Evolutionary conservation across 768 basidiomycete species (phyloP).

Genomic region (Tremella mesenterica): DNA sequence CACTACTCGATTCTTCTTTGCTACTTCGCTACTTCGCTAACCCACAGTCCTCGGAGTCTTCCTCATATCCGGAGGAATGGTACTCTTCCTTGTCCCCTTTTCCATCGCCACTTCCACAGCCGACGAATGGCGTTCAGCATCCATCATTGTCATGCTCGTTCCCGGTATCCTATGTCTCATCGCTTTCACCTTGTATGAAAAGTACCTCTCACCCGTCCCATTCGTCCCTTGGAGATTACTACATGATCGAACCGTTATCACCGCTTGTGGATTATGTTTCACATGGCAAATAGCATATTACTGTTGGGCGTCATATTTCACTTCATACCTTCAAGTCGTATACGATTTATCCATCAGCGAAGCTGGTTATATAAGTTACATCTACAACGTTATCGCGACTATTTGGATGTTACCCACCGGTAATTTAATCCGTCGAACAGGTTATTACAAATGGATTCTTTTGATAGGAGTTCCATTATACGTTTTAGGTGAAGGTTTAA

Average conservation of each 20-base stretch:
- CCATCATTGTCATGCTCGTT: conserved; percentile 38
- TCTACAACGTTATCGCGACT: conserved; percentile 25
- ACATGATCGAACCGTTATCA: conserved; percentile 33
- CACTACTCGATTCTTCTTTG: too few species aligned
- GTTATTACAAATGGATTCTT: conserved; percentile 30
- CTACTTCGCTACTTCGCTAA: conserved; percentile 1
- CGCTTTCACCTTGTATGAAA: conserved; percentile 30
- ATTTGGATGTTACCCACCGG: conserved; percentile 31
- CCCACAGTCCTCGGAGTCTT: conserved; percentile 35
- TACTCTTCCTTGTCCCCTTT: conserved; percentile 41
- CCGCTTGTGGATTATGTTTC: conserved; percentile 25
- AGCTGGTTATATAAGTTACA: conserved; percentile 26
- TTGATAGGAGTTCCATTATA: conserved; percentile 17
- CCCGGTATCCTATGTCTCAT: conserved; percentile 27
- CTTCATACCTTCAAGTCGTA: conserved; percentile 28
- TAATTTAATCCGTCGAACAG: conserved; percentile 23
- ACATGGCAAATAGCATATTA: conserved; percentile 31
- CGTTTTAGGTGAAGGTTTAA: conserved; percentile 23
- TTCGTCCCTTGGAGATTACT: conserved; percentile 29
- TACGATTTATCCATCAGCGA: conserved; percentile 22
- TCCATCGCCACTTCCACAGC: conserved; percentile 26
- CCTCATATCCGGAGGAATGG: conserved; percentile 26
- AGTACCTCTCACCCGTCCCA: conserved; percentile 22
- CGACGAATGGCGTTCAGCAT: conserved; percentile 17
- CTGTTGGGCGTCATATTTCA: conserved; percentile 32